These are phyloP conservation scores for Rhododendron vialii DNA, from an alignment of 148 eudicot species.

Conservation along the genomic window DNA sequence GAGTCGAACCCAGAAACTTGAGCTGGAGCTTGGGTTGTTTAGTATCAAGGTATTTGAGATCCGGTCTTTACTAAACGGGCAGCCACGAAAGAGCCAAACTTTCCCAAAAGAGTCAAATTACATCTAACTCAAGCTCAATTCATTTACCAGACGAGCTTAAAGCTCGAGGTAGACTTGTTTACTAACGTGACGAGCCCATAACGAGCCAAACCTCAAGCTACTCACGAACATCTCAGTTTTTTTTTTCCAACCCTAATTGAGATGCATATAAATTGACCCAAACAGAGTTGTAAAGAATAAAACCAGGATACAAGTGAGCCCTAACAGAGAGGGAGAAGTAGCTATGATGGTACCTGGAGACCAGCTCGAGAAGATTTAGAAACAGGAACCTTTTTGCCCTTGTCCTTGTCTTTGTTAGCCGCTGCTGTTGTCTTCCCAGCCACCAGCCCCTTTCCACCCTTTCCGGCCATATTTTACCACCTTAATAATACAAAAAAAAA, in stretches of 20 bases:
- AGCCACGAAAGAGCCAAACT: no score
- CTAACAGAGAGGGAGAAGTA: not conserved
- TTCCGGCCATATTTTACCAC: constrained; percentile 59
- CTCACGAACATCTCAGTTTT: not conserved
- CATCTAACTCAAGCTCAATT: not conserved
- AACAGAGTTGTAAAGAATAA: not conserved
- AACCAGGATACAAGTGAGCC: not conserved
- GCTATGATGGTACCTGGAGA: constrained; percentile 54
- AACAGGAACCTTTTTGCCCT: constrained; percentile 68
- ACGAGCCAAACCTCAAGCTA: not conserved
- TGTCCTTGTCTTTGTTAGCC: constrained; percentile 22
- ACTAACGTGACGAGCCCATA: not conserved
- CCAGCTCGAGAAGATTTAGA: constrained; percentile 88
- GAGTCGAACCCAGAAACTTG: not conserved
- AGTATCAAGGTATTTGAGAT: not conserved
- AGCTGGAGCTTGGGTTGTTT: not conserved
- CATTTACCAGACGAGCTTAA: not conserved
- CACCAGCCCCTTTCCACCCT: constrained; percentile 71
- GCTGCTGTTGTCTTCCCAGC: constrained; percentile 74
- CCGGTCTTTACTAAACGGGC: not conserved
- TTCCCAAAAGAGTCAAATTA: no score
- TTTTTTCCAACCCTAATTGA: not conserved
- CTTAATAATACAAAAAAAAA: not conserved
- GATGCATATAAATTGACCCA: not conserved
- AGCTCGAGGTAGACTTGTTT: no score